These are phyloP conservation scores for Santalum album DNA, from an alignment of 164 flowering plant genomes.

Conservation along the genomic window DNA sequence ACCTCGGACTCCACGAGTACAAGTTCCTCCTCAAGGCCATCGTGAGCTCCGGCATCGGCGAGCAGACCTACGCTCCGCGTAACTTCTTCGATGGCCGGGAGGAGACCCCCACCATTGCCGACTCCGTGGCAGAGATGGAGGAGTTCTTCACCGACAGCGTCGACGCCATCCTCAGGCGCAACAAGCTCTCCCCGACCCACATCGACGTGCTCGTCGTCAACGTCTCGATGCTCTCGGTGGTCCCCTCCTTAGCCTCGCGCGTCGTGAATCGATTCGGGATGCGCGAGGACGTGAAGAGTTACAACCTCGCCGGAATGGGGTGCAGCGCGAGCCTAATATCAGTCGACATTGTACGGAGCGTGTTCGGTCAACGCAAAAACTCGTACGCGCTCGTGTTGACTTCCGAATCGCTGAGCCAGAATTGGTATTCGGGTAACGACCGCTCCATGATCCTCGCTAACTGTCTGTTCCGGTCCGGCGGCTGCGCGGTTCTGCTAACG, in stretches of 20 bases:
- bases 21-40: conserved; percentile 54
- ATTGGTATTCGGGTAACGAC: conserved; percentile 59
- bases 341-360: conserved; percentile 24
- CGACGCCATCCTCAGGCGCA: conserved; percentile 22
- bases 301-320: conserved; percentile 65
- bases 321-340: conserved; percentile 63
- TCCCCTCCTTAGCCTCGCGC: conserved; percentile 40
- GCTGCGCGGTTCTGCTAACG: conserved; percentile 45
- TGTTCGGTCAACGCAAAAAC: conserved; percentile 33
- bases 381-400: conserved; percentile 38
- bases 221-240: conserved; percentile 39
- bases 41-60: conserved; percentile 66
- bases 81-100: conserved; percentile 36
- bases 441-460: conserved; percentile 63
- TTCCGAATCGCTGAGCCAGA: conserved; percentile 44
- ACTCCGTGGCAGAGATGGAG: conserved; percentile 44
- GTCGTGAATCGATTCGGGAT: conserved; percentile 47
- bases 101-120: conserved; percentile 22
- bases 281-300: conserved; percentile 41
- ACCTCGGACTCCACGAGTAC: conserved; percentile 52
- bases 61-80: conserved; percentile 54
- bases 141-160: conserved; percentile 46
- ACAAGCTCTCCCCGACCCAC: conserved; percentile 28
- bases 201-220: conserved; percentile 58
- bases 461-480: conserved; percentile 60